Evolutionary conservation across 768 basidiomycete genomes (phyloP).

Genomic region (Paxillus involutus): DNA sequence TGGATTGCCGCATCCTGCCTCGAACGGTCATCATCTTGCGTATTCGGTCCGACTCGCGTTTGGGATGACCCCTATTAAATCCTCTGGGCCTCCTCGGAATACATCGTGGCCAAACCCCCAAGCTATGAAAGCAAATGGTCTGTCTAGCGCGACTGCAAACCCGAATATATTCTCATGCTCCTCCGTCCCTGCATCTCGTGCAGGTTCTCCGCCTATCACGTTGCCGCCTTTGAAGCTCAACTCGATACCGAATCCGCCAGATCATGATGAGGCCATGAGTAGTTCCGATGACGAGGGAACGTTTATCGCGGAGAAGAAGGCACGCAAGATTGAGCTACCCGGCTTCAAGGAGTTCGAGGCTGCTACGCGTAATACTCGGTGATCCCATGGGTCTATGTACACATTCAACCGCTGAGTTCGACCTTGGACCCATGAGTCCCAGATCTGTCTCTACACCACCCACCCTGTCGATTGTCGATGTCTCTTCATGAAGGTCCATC

Average conservation of each 20-base stretch:
- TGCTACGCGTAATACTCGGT: constrained; percentile 32
- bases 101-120: constrained; percentile 37
- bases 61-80: constrained; percentile 84
- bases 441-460: constrained; percentile 6
- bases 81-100: constrained; percentile 33
- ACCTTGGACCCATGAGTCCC: neutral
- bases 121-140: constrained; percentile 9
- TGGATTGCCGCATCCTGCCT: constrained; percentile 16
- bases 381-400: constrained; percentile 5
- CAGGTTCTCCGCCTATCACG: constrained; percentile 70
- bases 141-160: constrained; percentile 4
- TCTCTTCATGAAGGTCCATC: neutral
- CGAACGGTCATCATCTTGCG: constrained; percentile 65
- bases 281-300: constrained; percentile 21
- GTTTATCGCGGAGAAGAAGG: constrained; percentile 15
- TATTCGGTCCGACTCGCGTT: constrained; percentile 87
- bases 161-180: constrained; percentile 14
- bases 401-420: neutral
- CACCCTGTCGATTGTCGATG: neutral
- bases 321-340: constrained; percentile 50
- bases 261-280: constrained; percentile 17
- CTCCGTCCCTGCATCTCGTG: constrained; percentile 55
- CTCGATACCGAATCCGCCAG: constrained; percentile 15
- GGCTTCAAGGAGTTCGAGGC: constrained; percentile 66
- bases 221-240: constrained; percentile 64